Conservation (phyloP, 225 moss, liverwort and hornwort genomes). For the Bryum argenteum region DNA sequence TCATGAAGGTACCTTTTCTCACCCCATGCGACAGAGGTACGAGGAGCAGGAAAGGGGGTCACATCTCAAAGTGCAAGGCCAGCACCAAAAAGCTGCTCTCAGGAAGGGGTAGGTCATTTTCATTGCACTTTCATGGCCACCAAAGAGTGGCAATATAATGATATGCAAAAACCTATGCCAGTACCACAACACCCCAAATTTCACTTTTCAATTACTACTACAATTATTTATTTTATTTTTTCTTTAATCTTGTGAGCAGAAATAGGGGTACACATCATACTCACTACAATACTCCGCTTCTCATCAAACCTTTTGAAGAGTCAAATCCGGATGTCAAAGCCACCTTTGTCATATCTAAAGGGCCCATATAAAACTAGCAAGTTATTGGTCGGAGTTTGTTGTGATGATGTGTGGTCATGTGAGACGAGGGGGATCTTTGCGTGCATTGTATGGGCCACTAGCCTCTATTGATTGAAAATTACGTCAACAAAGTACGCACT, state of each 20-base stretch:
- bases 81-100: not conserved
- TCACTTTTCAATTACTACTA: not conserved
- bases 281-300: too few species aligned
- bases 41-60: not conserved
- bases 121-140: constrained; percentile 3
- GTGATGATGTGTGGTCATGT: not conserved
- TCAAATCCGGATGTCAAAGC: constrained; percentile 30
- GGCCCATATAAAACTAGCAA: not conserved
- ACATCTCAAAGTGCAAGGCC: constrained; percentile 1
- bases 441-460: not conserved
- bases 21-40: too few species aligned
- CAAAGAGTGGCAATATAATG: constrained; percentile 19
- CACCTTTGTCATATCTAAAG: constrained; percentile 11
- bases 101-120: constrained; percentile 16
- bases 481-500: too few species aligned
- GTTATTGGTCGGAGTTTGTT: not conserved
- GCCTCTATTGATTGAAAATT: too few species aligned
- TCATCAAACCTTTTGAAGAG: not conserved
- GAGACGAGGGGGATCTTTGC: not conserved
- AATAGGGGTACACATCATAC: constrained; percentile 1
- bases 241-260: not conserved
- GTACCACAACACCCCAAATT: not conserved
- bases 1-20: not conserved
- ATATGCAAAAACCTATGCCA: constrained; percentile 1
- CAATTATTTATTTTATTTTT: not conserved